phyloP scores from a whole-genome alignment of 805 yeast species.

The Pachysolen tannophilus region DNA sequence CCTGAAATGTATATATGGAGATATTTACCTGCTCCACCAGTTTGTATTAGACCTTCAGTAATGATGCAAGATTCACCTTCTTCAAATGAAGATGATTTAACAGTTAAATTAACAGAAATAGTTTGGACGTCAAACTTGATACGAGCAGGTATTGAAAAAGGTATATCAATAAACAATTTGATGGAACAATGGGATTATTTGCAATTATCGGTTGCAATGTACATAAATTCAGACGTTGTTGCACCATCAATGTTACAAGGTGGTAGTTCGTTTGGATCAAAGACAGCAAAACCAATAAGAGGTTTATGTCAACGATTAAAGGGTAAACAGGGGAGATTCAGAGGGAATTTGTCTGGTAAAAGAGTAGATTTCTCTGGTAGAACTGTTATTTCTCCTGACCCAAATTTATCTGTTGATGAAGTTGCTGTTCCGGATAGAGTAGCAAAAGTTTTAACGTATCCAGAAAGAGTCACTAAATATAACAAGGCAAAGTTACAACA shows the following conservation, averaged over 20 bases:
- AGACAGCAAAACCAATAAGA: conserved; percentile 73
- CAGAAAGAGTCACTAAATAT: conserved; percentile 88
- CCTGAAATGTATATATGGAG: conserved; percentile 98
- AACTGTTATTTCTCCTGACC: conserved; percentile 98
- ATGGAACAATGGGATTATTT: conserved; percentile 99
- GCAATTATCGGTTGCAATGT: conserved; percentile 94
- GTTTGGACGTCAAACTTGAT: conserved; percentile 96
- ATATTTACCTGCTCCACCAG: conserved; percentile 97
- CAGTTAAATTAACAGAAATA: conserved; percentile 91
- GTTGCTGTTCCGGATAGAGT: conserved; percentile 98
- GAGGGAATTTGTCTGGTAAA: conserved; percentile 97
- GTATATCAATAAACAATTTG: conserved; percentile 83
- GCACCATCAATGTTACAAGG: conserved; percentile 74
- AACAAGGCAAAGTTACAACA: conserved; percentile 71
- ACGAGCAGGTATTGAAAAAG: conserved; percentile 91
- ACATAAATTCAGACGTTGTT: conserved; percentile 92
- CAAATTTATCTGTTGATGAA: conserved; percentile 88
- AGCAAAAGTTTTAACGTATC: conserved; percentile 91
- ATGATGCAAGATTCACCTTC: conserved; percentile 83
- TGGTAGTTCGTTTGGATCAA: conserved; percentile 37
- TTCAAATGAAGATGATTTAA: conserved; percentile 93
- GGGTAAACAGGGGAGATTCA: conserved; percentile 97
- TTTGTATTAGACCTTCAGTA: conserved; percentile 96
- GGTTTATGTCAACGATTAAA: conserved; percentile 96
- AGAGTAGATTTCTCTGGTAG: conserved; percentile 98